Evolutionary conservation across 2,329 filamentous ascomycete genomes (phyloP).

Genomic region (Beauveria sp.): DNA sequence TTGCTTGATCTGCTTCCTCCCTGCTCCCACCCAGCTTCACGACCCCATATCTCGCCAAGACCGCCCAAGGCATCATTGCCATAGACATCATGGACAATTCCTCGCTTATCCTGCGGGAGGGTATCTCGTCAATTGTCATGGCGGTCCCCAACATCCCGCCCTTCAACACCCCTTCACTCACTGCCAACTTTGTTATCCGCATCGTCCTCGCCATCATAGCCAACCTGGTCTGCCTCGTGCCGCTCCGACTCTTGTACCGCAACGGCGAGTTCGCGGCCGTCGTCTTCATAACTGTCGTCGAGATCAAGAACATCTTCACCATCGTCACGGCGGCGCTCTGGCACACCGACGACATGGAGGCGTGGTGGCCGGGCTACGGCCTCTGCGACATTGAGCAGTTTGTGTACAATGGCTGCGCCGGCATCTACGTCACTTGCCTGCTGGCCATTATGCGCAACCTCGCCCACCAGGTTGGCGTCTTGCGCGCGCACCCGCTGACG

Average conservation of each 20-base stretch:
- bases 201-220: slow-evolving; percentile 38
- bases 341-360: slow-evolving; percentile 40
- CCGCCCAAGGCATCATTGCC: too few relatives aligned
- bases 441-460: slow-evolving; percentile 49
- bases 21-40: neutral
- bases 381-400: slow-evolving; percentile 47
- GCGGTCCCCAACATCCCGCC: slow-evolving; percentile 16
- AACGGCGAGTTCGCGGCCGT: slow-evolving; percentile 48
- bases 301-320: slow-evolving; percentile 40
- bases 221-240: slow-evolving; percentile 41
- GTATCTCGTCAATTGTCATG: slow-evolving; percentile 16
- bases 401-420: slow-evolving; percentile 37
- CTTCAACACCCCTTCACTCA: slow-evolving; percentile 24
- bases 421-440: slow-evolving; percentile 41
- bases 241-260: slow-evolving; percentile 41
- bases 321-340: slow-evolving; percentile 46
- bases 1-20: neutral
- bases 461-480: slow-evolving; percentile 39
- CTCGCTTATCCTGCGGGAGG: neutral
- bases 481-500: slow-evolving; percentile 33
- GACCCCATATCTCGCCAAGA: too few relatives aligned
- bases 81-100: neutral
- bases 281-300: slow-evolving; percentile 39
- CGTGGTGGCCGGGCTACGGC: slow-evolving; percentile 45
- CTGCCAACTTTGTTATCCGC: slow-evolving; percentile 41